These are phyloP conservation scores for Conticribra weissflogii DNA, from an alignment of 108 stramenopile genomes.

Conservation along the genomic window DNA sequence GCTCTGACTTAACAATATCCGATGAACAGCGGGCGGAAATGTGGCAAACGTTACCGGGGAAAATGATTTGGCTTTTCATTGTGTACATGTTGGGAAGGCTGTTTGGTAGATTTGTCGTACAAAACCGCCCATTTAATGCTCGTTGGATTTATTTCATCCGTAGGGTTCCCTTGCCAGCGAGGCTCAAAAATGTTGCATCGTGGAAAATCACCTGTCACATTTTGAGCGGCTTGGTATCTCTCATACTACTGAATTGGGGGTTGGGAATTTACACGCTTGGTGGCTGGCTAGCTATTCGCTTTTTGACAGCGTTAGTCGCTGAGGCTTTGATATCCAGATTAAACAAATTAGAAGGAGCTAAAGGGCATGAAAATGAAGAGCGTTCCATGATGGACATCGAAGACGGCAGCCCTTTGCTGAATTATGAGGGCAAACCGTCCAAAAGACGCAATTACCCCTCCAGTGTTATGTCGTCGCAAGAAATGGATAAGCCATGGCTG, in stretches of 20 bases:
- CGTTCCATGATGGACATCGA: conserved; percentile 16
- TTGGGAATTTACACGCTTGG: conserved; percentile 13
- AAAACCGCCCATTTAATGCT: neutral
- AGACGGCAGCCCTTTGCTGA: conserved; percentile 16
- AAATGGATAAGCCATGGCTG: conserved; percentile 9
- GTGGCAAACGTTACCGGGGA: conserved; percentile 17
- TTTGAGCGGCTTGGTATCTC: conserved; percentile 2
- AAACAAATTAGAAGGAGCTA: neutral
- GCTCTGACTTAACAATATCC: neutral
- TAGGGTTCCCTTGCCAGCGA: conserved; percentile 1
- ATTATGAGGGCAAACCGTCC: neutral
- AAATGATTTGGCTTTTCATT: conserved; percentile 11
- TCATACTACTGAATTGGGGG: conserved; percentile 34
- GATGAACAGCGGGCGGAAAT: neutral
- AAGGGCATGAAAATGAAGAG: conserved; percentile 6
- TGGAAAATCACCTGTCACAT: conserved; percentile 1
- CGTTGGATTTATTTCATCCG: neutral
- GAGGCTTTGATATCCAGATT: conserved; percentile 16
- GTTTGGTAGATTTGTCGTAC: too few relatives aligned
- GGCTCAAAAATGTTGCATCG: conserved; percentile 14
- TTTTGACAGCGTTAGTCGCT: conserved; percentile 25
- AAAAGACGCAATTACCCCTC: neutral
- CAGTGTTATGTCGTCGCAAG: neutral
- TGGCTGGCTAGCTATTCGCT: conserved; percentile 23
- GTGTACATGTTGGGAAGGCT: conserved; percentile 10